Evolutionary conservation across 345 rosid genomes (phyloP).

Genomic region (Hibiscus mutabilis): DNA sequence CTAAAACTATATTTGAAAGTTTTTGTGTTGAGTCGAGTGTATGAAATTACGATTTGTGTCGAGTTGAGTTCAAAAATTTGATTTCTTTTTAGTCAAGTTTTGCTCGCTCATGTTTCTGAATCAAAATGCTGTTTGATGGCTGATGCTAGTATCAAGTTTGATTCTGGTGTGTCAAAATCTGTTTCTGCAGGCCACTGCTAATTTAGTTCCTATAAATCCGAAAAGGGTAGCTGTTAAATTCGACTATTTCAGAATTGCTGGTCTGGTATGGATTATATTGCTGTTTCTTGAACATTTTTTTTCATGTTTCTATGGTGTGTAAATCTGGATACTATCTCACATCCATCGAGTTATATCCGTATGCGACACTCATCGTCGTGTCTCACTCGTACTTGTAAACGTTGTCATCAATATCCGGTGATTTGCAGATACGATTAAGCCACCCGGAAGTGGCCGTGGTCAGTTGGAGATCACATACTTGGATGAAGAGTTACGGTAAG

Average conservation of each 20-base stretch:
- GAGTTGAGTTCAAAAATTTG: no score
- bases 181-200: conserved; percentile 30
- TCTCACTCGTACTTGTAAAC: neutral
- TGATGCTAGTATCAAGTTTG: neutral
- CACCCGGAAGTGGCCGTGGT: conserved; percentile 36
- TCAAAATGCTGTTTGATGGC: neutral
- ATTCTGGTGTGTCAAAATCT: neutral
- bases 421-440: conserved; percentile 27
- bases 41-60: no score
- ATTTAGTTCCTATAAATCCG: conserved; percentile 35
- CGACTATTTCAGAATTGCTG: conserved; percentile 35
- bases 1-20: no score
- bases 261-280: conserved; percentile 21
- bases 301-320: no score
- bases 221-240: conserved; percentile 44
- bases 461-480: conserved; percentile 41
- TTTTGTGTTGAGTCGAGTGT: no score
- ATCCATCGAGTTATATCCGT: neutral
- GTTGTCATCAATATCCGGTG: neutral
- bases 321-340: neutral
- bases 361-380: neutral
- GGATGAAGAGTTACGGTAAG: conserved; percentile 36
- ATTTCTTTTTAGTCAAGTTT: no score
- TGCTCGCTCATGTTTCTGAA: neutral
- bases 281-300: neutral